Percentiles rank a stretch among this genome's conserved stretches.
These are phyloP conservation scores for Rasamsonia emersonii DNA, from an alignment of 2,329 filamentous ascomycete genomes.

Conservation along the genomic window DNA sequence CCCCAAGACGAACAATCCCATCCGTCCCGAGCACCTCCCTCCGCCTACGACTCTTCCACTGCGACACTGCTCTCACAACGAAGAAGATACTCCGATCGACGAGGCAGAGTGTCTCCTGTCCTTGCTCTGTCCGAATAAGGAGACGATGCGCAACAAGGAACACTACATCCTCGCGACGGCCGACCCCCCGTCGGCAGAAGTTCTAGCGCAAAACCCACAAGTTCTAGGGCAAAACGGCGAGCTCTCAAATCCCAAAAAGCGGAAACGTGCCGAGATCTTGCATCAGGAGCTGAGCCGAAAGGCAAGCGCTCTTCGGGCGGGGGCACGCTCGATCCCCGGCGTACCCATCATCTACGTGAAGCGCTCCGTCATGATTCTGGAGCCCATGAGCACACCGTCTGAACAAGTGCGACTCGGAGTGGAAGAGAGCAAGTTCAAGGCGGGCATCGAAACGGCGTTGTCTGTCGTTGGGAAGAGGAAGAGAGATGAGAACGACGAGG, in stretches of 20 bases:
- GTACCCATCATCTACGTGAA: constrained; percentile 45
- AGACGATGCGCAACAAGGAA: constrained; percentile 38
- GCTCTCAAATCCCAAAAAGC: constrained; percentile 16
- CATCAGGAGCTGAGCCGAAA: constrained; percentile 24
- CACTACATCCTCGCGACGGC: constrained; percentile 40
- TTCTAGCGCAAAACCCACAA: constrained; percentile 14
- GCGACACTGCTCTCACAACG: constrained; percentile 40
- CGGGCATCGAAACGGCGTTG: constrained; percentile 27
- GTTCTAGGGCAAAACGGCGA: constrained; percentile 7
- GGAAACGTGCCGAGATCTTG: constrained; percentile 25
- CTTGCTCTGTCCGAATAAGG: constrained; percentile 29
- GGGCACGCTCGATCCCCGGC: constrained; percentile 36
- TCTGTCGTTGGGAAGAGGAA: constrained; percentile 20
- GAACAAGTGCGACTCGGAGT: constrained; percentile 33
- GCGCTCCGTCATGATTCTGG: constrained; percentile 42
- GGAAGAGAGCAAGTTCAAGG: constrained; percentile 40
- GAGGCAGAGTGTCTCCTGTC: constrained; percentile 38
- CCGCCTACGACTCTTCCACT: constrained; percentile 37
- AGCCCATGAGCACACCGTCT: constrained; percentile 38
- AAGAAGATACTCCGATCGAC: constrained; percentile 33
- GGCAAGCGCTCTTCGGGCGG: constrained; percentile 25
- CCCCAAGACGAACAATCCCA: constrained; percentile 29
- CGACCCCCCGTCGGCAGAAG: constrained; percentile 24
- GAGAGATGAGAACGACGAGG: constrained; percentile 22
- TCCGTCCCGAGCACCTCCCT: constrained; percentile 35